Evolutionary conservation across 305 asterid genomes (phyloP), one percentile per base, ranked within the genome.

Genomic region (Salvia sclarea): DNA sequence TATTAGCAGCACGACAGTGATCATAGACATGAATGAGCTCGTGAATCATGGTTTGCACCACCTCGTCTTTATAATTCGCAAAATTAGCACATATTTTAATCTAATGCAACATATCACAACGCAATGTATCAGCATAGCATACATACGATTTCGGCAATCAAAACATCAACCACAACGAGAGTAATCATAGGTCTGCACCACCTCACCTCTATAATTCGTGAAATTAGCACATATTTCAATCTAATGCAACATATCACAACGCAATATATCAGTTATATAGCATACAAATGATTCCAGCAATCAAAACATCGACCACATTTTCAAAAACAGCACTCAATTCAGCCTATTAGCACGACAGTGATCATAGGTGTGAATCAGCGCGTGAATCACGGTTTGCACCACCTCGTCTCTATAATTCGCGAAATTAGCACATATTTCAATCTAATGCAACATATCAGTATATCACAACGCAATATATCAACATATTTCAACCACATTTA

Each of bases 21-120:
- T 90, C 96, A 44, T 90, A 90, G 1, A 92, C 94, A 75, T 93
- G 98, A 76, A 93, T 88, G 61, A 93, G 91, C 82, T 93, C 95
- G 57, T 90, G 97, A 78, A 84, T 88, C 75, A 93, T 80, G 16
- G 77, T 84, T 76, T 88, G 96, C 70, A 74, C 83, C 67, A 90
- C 97, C 63, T 90, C 90, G 70, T 90, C 96, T 84, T 86, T 90
- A 9, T 80, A 10, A 22, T 63, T 75, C 86, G 84, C 4, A 54
- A 82, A 82, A 73, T 92, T 88, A 70, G 88, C 77, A 64, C 97
- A 92, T 1, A 90, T 86, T 2, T 71, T 17, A 74, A 91, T 86
- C 95, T 86, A 54, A 30, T 10, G 14, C 48, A 25, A 25, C 30
- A 25, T 25, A 25, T 25, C 30, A 25, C 3, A 2, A 25, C 2